A percentile compares a stretch with the other conserved stretches of the same genome.
Evolutionary conservation across 768 basidiomycete genomes (phyloP).

Genomic region (Boletales sp.): DNA sequence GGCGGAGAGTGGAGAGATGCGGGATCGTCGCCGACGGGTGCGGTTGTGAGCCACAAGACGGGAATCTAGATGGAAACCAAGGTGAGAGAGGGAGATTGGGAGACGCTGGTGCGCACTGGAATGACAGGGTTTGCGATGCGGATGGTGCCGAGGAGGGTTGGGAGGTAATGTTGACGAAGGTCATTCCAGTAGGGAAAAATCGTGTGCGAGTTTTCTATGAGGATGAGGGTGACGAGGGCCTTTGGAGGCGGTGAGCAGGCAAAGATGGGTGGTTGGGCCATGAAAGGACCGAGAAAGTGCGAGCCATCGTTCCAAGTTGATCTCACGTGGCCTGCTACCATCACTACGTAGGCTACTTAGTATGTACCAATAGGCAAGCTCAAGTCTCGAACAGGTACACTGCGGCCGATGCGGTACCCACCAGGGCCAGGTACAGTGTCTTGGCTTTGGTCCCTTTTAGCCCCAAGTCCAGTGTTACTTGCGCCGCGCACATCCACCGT

Average conservation of each 20-base stretch:
- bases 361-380: too few species aligned
- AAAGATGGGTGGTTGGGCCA: conserved; percentile 20
- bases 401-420: too few species aligned
- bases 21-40: conserved; percentile 34
- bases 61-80: conserved; percentile 20
- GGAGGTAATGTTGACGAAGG: conserved; percentile 46
- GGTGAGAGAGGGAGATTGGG: conserved; percentile 1
- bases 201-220: conserved; percentile 53
- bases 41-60: conserved; percentile 45
- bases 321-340: not conserved
- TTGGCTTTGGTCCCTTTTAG: too few species aligned
- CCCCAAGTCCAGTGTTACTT: too few species aligned
- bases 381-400: too few species aligned
- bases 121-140: conserved; percentile 35
- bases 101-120: conserved; percentile 34
- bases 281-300: not conserved
- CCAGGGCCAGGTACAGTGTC: too few species aligned
- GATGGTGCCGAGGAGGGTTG: conserved; percentile 40
- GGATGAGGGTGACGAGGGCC: conserved; percentile 38
- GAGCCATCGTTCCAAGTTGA: too few species aligned
- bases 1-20: conserved; percentile 15
- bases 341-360: too few species aligned
- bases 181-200: conserved; percentile 46
- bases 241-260: conserved; percentile 10
- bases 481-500: too few species aligned